phyloP scores from a whole-genome alignment of 345 rosid genomes.

The Hibiscus mutabilis region DNA sequence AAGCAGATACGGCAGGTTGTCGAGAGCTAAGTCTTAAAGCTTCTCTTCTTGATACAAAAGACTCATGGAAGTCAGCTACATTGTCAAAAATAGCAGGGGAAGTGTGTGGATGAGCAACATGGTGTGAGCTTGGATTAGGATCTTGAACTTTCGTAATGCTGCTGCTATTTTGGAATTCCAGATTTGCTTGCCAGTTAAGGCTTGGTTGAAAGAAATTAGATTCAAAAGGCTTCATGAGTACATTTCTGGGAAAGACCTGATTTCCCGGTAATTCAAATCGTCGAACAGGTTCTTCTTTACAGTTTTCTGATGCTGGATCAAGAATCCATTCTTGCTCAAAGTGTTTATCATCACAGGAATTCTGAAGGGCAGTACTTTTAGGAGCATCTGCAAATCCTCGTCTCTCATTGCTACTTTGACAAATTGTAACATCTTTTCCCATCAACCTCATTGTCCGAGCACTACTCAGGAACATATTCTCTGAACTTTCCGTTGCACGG shows the following conservation, averaged over 20 bases:
- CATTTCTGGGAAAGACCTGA: constrained; percentile 10
- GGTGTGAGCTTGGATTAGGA: constrained; percentile 14
- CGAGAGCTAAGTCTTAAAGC: constrained; percentile 23
- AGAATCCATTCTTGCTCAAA: constrained; percentile 23
- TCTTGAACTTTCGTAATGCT: constrained; percentile 12
- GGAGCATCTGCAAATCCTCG: constrained; percentile 28
- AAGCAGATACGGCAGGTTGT: constrained; percentile 11
- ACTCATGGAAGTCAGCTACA: constrained; percentile 26
- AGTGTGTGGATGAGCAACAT: constrained; percentile 19
- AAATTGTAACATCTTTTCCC: constrained; percentile 65
- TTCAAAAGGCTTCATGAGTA: constrained; percentile 15
- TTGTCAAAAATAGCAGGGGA: constrained; percentile 15
- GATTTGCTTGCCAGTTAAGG: constrained; percentile 23
- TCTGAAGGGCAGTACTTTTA: constrained; percentile 3
- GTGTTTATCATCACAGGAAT: constrained; percentile 13
- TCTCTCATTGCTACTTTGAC: constrained; percentile 28
- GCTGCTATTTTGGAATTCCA: constrained; percentile 19
- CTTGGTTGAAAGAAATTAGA: constrained; percentile 29
- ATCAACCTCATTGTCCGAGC: constrained; percentile 55
- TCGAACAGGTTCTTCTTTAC: constrained; percentile 16
- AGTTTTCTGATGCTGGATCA: constrained; percentile 21
- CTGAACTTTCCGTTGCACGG: constrained; percentile 15
- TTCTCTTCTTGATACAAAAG: constrained; percentile 19
- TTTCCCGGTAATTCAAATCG: constrained; percentile 20
- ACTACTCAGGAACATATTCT: constrained; percentile 19